phyloP scores from a whole-genome alignment of 139 green algal species.

The Chlorella sp. region DNA sequence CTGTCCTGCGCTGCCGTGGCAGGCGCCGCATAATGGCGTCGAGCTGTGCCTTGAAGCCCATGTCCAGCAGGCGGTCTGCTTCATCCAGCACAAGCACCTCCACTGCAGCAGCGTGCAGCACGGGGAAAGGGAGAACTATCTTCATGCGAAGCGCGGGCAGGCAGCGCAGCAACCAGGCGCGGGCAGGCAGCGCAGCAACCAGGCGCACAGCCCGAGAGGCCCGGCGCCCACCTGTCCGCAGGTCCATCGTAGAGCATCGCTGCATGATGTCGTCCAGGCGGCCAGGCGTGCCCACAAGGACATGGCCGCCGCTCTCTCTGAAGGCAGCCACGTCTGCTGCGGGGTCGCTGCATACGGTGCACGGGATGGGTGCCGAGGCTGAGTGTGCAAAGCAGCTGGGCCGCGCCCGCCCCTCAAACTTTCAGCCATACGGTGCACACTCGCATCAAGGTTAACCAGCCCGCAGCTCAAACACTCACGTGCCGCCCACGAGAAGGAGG shows the following conservation, averaged over 20 bases:
- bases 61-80: slow-evolving; percentile 95
- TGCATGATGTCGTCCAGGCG: slow-evolving; percentile 91
- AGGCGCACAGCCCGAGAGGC: too few species aligned
- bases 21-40: slow-evolving; percentile 85
- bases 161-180: too few species aligned
- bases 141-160: too few species aligned
- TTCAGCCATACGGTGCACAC: too few species aligned
- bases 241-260: slow-evolving; percentile 71
- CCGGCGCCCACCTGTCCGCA: slow-evolving; percentile 39
- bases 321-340: slow-evolving; percentile 75
- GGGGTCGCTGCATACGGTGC: slow-evolving; percentile 62
- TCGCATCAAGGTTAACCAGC: too few species aligned
- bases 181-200: too few species aligned
- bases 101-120: not conserved
- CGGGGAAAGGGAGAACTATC: too few species aligned
- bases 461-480: slow-evolving; percentile 47
- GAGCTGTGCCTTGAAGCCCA: slow-evolving; percentile 90
- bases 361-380: too few species aligned
- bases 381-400: too few species aligned
- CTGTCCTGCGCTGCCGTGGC: slow-evolving; percentile 90
- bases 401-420: too few species aligned
- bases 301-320: slow-evolving; percentile 63
- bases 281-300: slow-evolving; percentile 96
- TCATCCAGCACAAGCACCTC: slow-evolving; percentile 97
- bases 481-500: slow-evolving; percentile 85